These are phyloP conservation scores for Cryphonectria radicalis DNA, from an alignment of 2,329 filamentous ascomycete species.

Conservation along the genomic window DNA sequence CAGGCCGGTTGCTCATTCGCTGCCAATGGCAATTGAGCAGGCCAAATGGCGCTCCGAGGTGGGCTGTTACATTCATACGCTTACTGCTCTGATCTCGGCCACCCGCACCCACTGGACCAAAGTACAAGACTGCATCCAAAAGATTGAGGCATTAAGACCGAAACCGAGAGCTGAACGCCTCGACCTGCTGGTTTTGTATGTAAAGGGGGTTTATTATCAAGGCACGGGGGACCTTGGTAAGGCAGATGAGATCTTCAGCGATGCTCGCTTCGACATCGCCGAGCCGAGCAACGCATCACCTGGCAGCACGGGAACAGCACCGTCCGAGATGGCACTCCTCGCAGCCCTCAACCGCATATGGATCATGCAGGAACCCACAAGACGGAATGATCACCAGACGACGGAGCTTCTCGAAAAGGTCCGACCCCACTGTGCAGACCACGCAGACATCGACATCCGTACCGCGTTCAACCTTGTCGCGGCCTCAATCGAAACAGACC, in stretches of 20 bases:
- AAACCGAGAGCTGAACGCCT: constrained; percentile 49
- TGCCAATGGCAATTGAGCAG: constrained; percentile 61
- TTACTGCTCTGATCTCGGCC: constrained; percentile 71
- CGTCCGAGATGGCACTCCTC: constrained; percentile 68
- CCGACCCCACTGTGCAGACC: constrained; percentile 67
- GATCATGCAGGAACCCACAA: constrained; percentile 68
- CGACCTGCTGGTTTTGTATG: constrained; percentile 66
- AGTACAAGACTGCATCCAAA: constrained; percentile 61
- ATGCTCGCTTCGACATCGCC: constrained; percentile 60
- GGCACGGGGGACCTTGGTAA: constrained; percentile 72
- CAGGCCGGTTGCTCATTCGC: constrained; percentile 36
- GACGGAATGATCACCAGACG: constrained; percentile 62
- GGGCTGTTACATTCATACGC: constrained; percentile 71
- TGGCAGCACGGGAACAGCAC: constrained; percentile 52
- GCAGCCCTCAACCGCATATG: constrained; percentile 70
- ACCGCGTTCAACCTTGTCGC: constrained; percentile 78
- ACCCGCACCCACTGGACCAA: constrained; percentile 72
- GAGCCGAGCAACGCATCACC: constrained; percentile 42
- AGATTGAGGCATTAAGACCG: constrained; percentile 51
- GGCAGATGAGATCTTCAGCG: constrained; percentile 70
- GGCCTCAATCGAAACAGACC: constrained; percentile 67
- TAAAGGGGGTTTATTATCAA: constrained; percentile 76
- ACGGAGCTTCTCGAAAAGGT: constrained; percentile 67
- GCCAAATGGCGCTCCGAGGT: constrained; percentile 68
- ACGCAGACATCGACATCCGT: constrained; percentile 75